These are phyloP conservation scores for Obelidium mucronatum DNA, from an alignment of 192 early-diverging fungal genomes.

Conservation along the genomic window DNA sequence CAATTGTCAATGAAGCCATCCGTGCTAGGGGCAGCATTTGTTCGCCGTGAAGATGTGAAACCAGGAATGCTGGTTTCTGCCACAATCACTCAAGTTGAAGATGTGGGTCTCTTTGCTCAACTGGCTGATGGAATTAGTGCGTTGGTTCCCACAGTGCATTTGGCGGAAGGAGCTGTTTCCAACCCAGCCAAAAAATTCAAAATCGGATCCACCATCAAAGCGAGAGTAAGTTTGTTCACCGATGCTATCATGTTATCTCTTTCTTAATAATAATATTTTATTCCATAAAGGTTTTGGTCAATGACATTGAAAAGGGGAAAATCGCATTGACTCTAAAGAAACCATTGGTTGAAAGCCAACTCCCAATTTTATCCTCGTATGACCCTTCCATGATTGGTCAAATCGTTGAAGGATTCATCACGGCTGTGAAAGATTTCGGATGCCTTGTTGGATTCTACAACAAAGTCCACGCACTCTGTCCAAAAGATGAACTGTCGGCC, in stretches of 20 bases:
- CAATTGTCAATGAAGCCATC: slow-evolving; percentile 75
- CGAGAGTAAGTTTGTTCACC: slow-evolving; percentile 63
- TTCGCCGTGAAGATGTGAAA: slow-evolving; percentile 73
- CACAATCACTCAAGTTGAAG: slow-evolving; percentile 44
- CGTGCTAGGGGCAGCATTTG: slow-evolving; percentile 72
- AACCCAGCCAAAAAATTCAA: slow-evolving; percentile 83
- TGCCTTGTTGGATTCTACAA: slow-evolving; percentile 83
- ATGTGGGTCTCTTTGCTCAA: slow-evolving; percentile 48
- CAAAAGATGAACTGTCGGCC: slow-evolving; percentile 66
- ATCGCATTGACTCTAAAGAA: slow-evolving; percentile 81
- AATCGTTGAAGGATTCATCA: slow-evolving; percentile 71
- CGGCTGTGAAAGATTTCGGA: slow-evolving; percentile 65
- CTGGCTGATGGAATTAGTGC: slow-evolving; percentile 62
- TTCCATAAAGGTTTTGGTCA: slow-evolving; percentile 67
- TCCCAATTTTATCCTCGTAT: slow-evolving; percentile 70
- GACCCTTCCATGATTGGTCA: slow-evolving; percentile 65
- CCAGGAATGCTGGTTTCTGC: slow-evolving; percentile 66
- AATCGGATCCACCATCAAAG: slow-evolving; percentile 72
- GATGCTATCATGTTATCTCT: too few species aligned
- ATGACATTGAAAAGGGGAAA: slow-evolving; percentile 58
- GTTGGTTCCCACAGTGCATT: slow-evolving; percentile 75
- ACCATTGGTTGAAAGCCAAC: slow-evolving; percentile 71
- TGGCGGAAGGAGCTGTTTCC: slow-evolving; percentile 76
- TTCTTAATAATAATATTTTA: too few species aligned
- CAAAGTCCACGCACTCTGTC: slow-evolving; percentile 73